phyloP scores from a whole-genome alignment of 1,139 yeast genomes.

The Sugiyamaella neomexicana region DNA sequence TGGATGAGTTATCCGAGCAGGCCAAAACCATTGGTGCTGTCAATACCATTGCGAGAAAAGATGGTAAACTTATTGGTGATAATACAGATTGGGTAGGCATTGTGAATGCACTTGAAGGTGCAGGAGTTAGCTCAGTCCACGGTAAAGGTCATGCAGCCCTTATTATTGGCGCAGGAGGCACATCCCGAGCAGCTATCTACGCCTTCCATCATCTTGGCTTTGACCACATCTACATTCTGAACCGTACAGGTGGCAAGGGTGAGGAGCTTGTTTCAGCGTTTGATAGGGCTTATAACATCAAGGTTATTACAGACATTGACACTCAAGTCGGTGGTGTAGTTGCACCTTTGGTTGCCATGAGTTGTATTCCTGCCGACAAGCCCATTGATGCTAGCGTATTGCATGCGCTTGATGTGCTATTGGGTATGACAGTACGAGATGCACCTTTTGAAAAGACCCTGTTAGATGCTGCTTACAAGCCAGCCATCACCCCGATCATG shows the following conservation, averaged over 20 bases:
- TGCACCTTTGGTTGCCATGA: constrained; percentile 63
- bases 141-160: constrained; percentile 37
- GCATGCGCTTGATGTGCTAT: constrained; percentile 44
- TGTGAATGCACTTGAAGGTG: constrained; percentile 58
- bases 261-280: constrained; percentile 58
- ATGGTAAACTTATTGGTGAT: constrained; percentile 68
- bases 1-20: constrained; percentile 59
- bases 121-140: constrained; percentile 49
- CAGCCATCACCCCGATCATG: constrained; percentile 83
- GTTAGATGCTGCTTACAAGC: constrained; percentile 93
- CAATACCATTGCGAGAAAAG: constrained; percentile 65
- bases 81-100: constrained; percentile 98
- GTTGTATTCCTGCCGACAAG: constrained; percentile 87
- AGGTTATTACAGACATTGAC: constrained; percentile 51
- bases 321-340: constrained; percentile 8
- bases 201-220: constrained; percentile 85
- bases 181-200: constrained; percentile 91
- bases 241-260: constrained; percentile 74
- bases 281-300: constrained; percentile 61
- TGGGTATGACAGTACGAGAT: constrained; percentile 44
- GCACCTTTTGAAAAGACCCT: constrained; percentile 49
- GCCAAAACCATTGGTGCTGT: constrained; percentile 88
- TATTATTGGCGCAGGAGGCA: constrained; percentile 96
- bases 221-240: constrained; percentile 68
- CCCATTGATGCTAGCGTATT: constrained; percentile 60